Evolutionary conservation across 2,329 filamentous ascomycete genomes (phyloP), one percentile per base, ranked within the genome.

Genomic region (Magnaporthiopsis incrustans): DNA sequence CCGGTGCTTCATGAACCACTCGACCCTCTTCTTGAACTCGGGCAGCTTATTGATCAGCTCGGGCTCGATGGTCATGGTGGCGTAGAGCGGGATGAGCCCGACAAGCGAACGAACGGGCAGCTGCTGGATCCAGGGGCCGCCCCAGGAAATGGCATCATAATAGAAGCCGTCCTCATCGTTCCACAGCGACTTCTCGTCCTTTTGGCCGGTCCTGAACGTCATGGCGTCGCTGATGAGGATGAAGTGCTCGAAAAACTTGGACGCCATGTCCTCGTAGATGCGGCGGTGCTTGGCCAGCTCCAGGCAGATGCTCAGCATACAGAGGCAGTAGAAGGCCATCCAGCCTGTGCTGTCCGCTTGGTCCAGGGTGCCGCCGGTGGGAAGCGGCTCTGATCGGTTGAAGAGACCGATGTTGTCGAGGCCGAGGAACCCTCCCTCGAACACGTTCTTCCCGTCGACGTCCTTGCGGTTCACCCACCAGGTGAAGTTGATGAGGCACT

Each of bases 381-480:
- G 94, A 56, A 98, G 79, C 32, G 95, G 93, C 75, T 98, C 94
- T 0, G 94, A 98, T 59, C 94, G 90, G 77, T 98, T 98, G 84
- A 98, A 98, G 50, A 98, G 79, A 63, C 95, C 95, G 75, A 98
- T 98, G 74, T 98, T 98, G 84, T 98, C 94, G 63, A 98, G 81
- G 59, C 94, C 94, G 10, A 98, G 81, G 81, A 98, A 98, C 58
- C 94, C 94, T 69, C 94, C 95, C 73, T 98, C 95, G 69, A 98
- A 98, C 33, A 98, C 90, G 72, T 98, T 97, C 79, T 98, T 98
- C 71, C 92, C 94, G 12, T 97, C 91, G 14, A 85, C 84, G 71
- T 98, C 94, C 77, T 98, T 98, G 65, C 94, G 89, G 75, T 98
- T 98, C 26, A 97, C 94, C 94, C 94, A 98, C 95, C 95, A 98